Conservation (phyloP, 805 yeast genomes). For the Ogataea kodamae region DNA sequence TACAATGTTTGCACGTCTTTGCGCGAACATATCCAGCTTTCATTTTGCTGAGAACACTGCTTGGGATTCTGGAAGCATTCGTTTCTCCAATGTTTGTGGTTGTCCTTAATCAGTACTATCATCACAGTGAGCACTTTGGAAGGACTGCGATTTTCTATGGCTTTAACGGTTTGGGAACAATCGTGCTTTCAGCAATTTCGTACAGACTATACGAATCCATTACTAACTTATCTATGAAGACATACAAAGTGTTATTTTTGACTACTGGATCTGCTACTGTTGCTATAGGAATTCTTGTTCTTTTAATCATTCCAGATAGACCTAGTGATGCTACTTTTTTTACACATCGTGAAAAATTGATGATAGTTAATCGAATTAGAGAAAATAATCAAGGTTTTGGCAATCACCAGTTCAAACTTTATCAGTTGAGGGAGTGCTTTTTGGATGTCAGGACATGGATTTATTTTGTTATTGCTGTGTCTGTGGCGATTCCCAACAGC, state of each 20-base stretch:
- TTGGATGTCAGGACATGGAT: slow-evolving; percentile 40
- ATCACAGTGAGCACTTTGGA: slow-evolving; percentile 38
- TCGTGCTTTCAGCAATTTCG: slow-evolving; percentile 40
- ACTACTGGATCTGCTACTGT: slow-evolving; percentile 53
- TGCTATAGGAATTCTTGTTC: slow-evolving; percentile 30
- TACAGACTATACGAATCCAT: slow-evolving; percentile 30
- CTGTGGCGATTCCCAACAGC: slow-evolving; percentile 29
- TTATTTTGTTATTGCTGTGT: slow-evolving; percentile 34
- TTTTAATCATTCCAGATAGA: slow-evolving; percentile 46
- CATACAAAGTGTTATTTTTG: slow-evolving; percentile 52
- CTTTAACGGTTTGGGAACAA: slow-evolving; percentile 38
- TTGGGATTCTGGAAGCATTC: slow-evolving; percentile 50
- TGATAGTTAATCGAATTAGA: slow-evolving; percentile 32
- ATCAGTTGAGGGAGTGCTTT: slow-evolving; percentile 21
- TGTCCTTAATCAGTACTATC: slow-evolving; percentile 52
- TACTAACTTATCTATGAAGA: slow-evolving; percentile 32
- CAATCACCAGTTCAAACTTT: slow-evolving; percentile 21
- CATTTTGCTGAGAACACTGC: slow-evolving; percentile 40
- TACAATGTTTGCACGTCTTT: slow-evolving; percentile 42
- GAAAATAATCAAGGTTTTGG: slow-evolving; percentile 25
- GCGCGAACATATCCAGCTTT: slow-evolving; percentile 42
- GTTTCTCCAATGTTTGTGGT: slow-evolving; percentile 56
- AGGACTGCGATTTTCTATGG: slow-evolving; percentile 43
- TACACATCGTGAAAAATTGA: slow-evolving; percentile 33
- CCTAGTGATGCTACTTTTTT: slow-evolving; percentile 45